Conservation (phyloP, 2,329 filamentous ascomycete genomes). For the Neofusicoccum parvum region DNA sequence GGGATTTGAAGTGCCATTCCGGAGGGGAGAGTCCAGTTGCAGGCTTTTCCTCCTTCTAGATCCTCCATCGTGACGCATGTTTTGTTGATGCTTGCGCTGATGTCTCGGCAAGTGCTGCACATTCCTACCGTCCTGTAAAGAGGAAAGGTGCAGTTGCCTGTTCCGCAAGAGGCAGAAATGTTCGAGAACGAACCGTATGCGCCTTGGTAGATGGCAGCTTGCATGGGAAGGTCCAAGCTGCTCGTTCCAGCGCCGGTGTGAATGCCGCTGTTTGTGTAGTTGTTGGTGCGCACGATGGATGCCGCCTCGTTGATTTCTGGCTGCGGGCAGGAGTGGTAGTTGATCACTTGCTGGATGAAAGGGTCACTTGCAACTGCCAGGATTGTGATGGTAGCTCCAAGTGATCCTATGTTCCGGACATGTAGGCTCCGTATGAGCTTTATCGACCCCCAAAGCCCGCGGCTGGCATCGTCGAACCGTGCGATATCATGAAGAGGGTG, state of each 20-base stretch:
- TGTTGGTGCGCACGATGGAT: background rate
- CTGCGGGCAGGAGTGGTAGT: background rate
- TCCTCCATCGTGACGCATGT: too few species aligned
- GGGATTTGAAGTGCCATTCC: too few species aligned
- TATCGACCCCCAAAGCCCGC: background rate
- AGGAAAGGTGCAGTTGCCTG: background rate
- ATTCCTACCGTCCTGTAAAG: background rate
- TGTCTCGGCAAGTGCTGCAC: background rate
- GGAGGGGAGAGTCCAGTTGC: too few species aligned
- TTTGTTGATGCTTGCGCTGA: background rate
- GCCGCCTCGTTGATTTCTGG: background rate
- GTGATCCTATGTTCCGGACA: background rate
- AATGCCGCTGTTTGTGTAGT: background rate
- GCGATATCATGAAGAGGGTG: conserved; percentile 1
- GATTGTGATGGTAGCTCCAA: background rate
- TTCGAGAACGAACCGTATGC: background rate
- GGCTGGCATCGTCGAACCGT: background rate
- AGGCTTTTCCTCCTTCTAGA: too few species aligned
- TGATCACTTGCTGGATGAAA: conserved; percentile 7
- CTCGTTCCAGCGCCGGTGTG: too few species aligned
- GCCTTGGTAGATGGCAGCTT: background rate
- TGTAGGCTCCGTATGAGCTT: background rate
- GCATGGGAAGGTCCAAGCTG: background rate
- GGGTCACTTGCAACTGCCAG: conserved; percentile 1
- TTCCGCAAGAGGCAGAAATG: background rate